Base-by-base conservation (phyloP, 768 basidiomycete species). In the Leccinum subgranulosum region DNA sequence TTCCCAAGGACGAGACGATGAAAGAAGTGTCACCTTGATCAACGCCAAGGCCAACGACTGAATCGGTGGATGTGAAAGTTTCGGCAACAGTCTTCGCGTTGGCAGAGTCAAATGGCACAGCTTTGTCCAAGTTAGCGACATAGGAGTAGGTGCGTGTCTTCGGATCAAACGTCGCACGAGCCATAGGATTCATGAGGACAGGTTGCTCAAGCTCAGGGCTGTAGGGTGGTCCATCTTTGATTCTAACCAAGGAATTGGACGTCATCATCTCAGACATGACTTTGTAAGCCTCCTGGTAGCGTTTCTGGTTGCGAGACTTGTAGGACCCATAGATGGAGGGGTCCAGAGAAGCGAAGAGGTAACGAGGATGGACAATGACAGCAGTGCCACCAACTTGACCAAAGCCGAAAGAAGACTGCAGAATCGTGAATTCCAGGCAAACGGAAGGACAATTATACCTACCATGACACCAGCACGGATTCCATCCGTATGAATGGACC, bases 301-400 rank as follows among this genome's bases (percentile, higher is more conserved):
- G 92, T 61, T 70, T 76, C 49, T 74, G 81, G 73, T 88, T 90
- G 68, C 81, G 86, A 58, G 70, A 72, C 72, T 79, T 82, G 79
- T 99, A 98, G n/a, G 78, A 75, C 51, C 85, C 83, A 65, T 94
- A 95, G 59, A 79, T 73, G n/a, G 83, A 78, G 1, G 92, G 84
- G 59, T 94, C 86, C 36, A 98, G 76, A 10, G 89, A 81, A 41
- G 88, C 96, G 61, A 95, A 86, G 61, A 97, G 81, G 76, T 92
- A 92, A 63, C 92, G 89, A 60, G 97, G 95, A 71, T 98, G 88
- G 51, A 98, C 69, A 66, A 98, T 79, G 62, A 95, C 81, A 46
- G 87, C 90, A 56, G 86, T 90, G 54, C 97, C 97, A 53, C 97
- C 97, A 60, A 98, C 96, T 83, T 98, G 97, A 66, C 97, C 95